Conservation (phyloP, 208 protist genomes). For the Trypanosoma avium region DNA sequence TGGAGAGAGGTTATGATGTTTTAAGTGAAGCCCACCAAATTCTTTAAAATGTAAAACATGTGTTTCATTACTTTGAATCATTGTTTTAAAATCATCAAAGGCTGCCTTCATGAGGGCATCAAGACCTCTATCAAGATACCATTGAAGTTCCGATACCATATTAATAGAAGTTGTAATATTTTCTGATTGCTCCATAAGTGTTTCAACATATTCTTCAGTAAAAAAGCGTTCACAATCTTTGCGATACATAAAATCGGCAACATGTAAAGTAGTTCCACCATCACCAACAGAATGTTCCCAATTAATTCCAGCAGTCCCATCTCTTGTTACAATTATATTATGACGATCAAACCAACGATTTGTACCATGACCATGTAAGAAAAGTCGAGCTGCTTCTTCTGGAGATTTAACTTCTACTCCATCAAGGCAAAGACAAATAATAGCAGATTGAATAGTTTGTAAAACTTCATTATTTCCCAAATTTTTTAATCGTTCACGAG, state of each 20-base stretch:
- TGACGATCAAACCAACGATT: slow-evolving; percentile 61
- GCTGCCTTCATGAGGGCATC: slow-evolving; percentile 30
- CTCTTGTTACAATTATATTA: slow-evolving; percentile 42
- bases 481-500: slow-evolving; percentile 30
- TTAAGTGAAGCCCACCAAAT: slow-evolving; percentile 36
- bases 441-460: slow-evolving; percentile 39
- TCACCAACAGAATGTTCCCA: slow-evolving; percentile 48
- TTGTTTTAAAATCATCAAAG: slow-evolving; percentile 29
- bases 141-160: slow-evolving; percentile 24
- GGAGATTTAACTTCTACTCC: slow-evolving; percentile 6
- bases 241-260: slow-evolving; percentile 46
- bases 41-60: slow-evolving; percentile 33
- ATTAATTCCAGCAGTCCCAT: slow-evolving; percentile 43
- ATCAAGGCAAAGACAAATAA: slow-evolving; percentile 44
- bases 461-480: slow-evolving; percentile 29
- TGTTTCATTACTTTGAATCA: slow-evolving; percentile 41
- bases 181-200: background rate
- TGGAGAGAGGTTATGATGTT: slow-evolving; percentile 27
- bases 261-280: slow-evolving; percentile 36
- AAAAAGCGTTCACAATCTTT: slow-evolving; percentile 23
- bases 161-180: background rate
- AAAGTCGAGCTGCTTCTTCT: slow-evolving; percentile 32
- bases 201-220: slow-evolving; percentile 13
- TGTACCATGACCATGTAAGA: slow-evolving; percentile 38
- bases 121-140: slow-evolving; percentile 26